phyloP scores from a whole-genome alignment of 768 basidiomycete genomes.

The Boletus patriciae region DNA sequence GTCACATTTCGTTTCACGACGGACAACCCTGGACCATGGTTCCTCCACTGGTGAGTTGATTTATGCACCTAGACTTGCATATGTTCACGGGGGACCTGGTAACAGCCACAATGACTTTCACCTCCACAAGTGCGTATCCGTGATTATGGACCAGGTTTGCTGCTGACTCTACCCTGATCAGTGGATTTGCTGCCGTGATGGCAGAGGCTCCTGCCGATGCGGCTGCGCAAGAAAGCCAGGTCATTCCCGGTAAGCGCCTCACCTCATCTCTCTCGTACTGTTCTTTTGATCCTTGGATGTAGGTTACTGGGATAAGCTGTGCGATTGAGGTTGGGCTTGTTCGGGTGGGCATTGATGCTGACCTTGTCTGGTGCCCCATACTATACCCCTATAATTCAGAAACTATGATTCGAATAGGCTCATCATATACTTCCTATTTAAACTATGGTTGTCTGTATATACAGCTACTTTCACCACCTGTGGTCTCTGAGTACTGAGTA shows the following conservation, averaged over 20 bases:
- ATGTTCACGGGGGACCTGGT: background rate
- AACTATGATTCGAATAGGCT: background rate
- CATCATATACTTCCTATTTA: no score
- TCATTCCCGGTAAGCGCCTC: conserved; percentile 10
- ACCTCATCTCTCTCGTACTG: background rate
- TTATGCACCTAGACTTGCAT: no score
- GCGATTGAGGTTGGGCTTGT: background rate
- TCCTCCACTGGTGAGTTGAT: conserved; percentile 20
- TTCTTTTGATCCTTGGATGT: background rate
- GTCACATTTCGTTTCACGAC: conserved; percentile 61
- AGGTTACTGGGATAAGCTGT: conserved; percentile 10
- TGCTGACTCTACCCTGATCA: background rate
- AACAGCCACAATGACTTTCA: conserved; percentile 27
- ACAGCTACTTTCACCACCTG: no score
- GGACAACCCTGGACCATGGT: conserved; percentile 49
- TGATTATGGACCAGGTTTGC: background rate
- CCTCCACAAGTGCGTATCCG: conserved; percentile 13
- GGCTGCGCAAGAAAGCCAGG: conserved; percentile 6
- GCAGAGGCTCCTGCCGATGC: conserved; percentile 12
- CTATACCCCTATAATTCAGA: background rate
- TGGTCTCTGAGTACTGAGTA: no score
- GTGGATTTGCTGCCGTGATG: conserved; percentile 23
- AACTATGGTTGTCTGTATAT: no score
- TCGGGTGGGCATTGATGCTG: background rate
- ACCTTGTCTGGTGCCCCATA: background rate